phyloP scores from a whole-genome alignment of 148 eudicot genomes.

The Hydrangea macrophylla region DNA sequence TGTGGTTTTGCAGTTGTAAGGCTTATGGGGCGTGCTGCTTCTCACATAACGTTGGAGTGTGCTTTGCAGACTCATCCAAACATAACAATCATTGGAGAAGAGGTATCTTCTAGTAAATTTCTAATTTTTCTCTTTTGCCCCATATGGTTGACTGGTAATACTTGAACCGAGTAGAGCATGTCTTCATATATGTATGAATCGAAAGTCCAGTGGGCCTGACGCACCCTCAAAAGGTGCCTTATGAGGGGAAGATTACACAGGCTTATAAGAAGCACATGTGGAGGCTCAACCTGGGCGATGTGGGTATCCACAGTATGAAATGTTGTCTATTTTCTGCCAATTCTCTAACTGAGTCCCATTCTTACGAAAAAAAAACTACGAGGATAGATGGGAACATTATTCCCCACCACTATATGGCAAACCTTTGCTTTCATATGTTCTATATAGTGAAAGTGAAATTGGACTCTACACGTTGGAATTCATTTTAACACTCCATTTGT shows the following conservation, averaged over 20 bases:
- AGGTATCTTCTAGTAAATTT: slow-evolving; percentile 36
- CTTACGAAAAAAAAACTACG: too few relatives aligned
- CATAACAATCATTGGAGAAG: slow-evolving; percentile 82
- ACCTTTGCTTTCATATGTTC: not conserved
- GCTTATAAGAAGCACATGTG: too few relatives aligned
- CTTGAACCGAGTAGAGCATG: too few relatives aligned
- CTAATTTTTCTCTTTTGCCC: too few relatives aligned
- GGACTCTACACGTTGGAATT: not conserved
- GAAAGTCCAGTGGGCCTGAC: too few relatives aligned
- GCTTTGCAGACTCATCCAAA: slow-evolving; percentile 94
- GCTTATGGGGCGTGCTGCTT: slow-evolving; percentile 94
- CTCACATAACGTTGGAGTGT: slow-evolving; percentile 89
- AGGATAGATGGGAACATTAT: not conserved
- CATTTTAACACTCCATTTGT: too few relatives aligned
- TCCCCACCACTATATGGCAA: not conserved
- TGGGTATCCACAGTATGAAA: not conserved
- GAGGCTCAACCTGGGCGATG: too few relatives aligned
- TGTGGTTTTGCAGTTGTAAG: slow-evolving; percentile 53
- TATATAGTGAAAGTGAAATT: not conserved
- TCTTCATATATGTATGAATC: too few relatives aligned
- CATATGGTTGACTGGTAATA: too few relatives aligned
- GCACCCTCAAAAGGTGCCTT: too few relatives aligned
- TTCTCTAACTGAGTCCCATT: not conserved
- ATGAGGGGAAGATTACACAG: too few relatives aligned
- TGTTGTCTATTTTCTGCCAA: not conserved